These are phyloP conservation scores for Anethum foeniculum DNA, from an alignment of 140 eudicot genomes.

Conservation along the genomic window DNA sequence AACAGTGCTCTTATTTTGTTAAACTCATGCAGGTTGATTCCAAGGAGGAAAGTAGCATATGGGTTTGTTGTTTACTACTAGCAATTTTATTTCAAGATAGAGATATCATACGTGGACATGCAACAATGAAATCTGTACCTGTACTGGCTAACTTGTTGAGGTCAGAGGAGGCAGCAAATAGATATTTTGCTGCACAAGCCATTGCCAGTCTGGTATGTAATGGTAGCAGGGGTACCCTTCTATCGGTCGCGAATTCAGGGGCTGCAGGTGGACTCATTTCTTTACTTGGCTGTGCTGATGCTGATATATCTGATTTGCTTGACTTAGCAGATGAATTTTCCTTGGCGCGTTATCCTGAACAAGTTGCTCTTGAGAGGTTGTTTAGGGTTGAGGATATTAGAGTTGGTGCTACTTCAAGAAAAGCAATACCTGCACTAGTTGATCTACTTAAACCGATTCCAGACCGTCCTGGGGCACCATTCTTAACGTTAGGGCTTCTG, in stretches of 20 bases:
- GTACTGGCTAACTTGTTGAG: conserved; percentile 72
- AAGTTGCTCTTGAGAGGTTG: conserved; percentile 82
- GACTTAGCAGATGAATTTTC: conserved; percentile 68
- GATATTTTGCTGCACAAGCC: conserved; percentile 94
- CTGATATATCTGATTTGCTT: conserved; percentile 61
- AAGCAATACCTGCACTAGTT: conserved; percentile 89
- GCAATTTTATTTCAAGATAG: conserved; percentile 85
- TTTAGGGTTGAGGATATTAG: conserved; percentile 93
- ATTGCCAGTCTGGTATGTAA: conserved; percentile 84
- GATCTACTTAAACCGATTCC: conserved; percentile 92
- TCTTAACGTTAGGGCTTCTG: conserved; percentile 68
- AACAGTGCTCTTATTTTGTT: conserved; percentile 5
- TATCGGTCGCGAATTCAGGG: conserved; percentile 93
- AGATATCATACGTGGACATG: conserved; percentile 75
- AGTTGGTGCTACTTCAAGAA: conserved; percentile 85
- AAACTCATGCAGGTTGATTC: conserved; percentile 42
- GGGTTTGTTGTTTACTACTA: conserved; percentile 69
- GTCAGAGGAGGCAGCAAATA: conserved; percentile 72
- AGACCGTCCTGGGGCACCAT: conserved; percentile 95
- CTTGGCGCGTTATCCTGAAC: conserved; percentile 76
- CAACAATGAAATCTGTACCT: conserved; percentile 81
- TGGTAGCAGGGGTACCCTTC: conserved; percentile 94
- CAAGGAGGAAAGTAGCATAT: conserved; percentile 68
- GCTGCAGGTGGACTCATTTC: conserved; percentile 84
- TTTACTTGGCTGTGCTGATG: conserved; percentile 92